Evolutionary conservation across 1,139 yeast genomes (phyloP).

Genomic region (Maudiozyma humilis): DNA sequence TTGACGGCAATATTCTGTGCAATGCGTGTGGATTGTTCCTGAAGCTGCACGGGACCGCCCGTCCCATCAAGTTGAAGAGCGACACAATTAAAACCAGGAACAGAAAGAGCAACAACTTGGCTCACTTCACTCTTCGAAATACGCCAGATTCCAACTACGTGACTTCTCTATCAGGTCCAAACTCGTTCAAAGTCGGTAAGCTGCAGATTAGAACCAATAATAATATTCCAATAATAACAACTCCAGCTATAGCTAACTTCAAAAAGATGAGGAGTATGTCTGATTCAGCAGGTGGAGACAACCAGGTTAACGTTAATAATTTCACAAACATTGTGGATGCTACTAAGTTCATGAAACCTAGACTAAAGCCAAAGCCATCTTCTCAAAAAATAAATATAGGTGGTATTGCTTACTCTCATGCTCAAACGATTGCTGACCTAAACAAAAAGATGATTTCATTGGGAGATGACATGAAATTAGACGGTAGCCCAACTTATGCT

Average conservation of each 20-base stretch:
- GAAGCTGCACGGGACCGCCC: slow-evolving; percentile 79
- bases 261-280: background rate
- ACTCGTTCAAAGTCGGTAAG: background rate
- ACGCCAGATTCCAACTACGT: background rate
- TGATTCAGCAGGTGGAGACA: background rate
- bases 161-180: background rate
- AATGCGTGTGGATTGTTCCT: slow-evolving; percentile 89
- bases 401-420: background rate
- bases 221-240: slow-evolving; percentile 1
- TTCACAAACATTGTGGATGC: slow-evolving; percentile 4
- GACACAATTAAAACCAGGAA: slow-evolving; percentile 84
- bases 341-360: slow-evolving; percentile 7
- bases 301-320: background rate
- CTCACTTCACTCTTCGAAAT: slow-evolving; percentile 1
- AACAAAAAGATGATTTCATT: background rate
- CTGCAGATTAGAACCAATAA: slow-evolving; percentile 1
- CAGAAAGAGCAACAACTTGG: slow-evolving; percentile 35
- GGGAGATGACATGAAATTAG: background rate
- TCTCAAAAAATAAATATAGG: background rate
- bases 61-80: slow-evolving; percentile 81
- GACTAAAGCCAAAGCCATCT: slow-evolving; percentile 6
- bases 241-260: slow-evolving; percentile 1
- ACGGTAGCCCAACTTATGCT: background rate
- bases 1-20: slow-evolving; percentile 81
- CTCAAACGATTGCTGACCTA: background rate